Evolutionary conservation across 352 stramenopile genomes (phyloP).

Genomic region (Globisporangium heterothallicum): DNA sequence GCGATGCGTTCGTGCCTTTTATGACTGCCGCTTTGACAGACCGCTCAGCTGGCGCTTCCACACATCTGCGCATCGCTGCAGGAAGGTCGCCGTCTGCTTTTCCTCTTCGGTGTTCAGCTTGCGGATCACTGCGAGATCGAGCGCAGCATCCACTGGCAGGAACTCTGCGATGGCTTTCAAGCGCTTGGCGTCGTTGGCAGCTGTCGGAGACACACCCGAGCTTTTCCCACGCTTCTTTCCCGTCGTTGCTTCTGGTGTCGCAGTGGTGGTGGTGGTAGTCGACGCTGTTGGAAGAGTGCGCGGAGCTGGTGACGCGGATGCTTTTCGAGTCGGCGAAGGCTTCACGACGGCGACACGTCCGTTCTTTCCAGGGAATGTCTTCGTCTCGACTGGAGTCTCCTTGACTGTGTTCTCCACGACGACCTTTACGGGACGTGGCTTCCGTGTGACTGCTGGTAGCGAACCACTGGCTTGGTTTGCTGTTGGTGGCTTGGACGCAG

Average conservation of each 20-base stretch:
- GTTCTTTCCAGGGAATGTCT: conserved; percentile 7
- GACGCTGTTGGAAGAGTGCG: neutral
- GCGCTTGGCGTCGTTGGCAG: conserved; percentile 3
- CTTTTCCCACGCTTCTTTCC: neutral
- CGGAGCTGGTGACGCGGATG: neutral
- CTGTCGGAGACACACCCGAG: neutral
- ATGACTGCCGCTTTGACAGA: conserved; percentile 7
- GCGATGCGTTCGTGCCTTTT: too few species aligned
- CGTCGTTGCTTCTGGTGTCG: neutral
- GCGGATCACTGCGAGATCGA: conserved; percentile 12
- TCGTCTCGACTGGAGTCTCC: neutral
- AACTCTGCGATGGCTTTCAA: conserved; percentile 10
- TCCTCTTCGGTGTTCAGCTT: conserved; percentile 13
- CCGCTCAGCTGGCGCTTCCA: conserved; percentile 26
- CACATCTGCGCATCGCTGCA: conserved; percentile 22
- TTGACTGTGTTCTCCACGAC: neutral
- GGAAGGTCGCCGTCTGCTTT: conserved; percentile 16
- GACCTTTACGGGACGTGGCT: conserved; percentile 4
- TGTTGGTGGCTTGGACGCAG: neutral
- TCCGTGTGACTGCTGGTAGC: neutral
- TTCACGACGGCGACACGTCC: neutral
- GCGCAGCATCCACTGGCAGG: neutral
- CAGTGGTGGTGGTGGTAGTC: neutral
- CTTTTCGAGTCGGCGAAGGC: neutral
- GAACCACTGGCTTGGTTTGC: neutral